Conservation (phyloP, 768 basidiomycete genomes). For the Boletus fagicola region DNA sequence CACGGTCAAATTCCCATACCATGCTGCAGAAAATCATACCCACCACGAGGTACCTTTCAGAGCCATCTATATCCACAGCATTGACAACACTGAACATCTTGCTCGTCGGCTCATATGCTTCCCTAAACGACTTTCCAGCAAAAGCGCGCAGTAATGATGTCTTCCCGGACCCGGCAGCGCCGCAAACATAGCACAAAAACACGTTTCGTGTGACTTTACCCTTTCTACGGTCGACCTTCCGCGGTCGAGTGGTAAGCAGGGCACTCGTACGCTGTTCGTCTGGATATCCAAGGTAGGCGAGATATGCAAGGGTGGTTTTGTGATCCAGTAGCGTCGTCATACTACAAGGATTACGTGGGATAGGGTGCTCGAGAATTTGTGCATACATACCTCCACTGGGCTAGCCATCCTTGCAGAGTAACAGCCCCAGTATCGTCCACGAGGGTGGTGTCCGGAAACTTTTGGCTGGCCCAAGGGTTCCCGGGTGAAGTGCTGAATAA, state of each 20-base stretch:
- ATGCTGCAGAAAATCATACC: constrained; percentile 46
- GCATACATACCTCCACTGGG: constrained; percentile 88
- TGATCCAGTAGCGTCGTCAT: constrained; percentile 98
- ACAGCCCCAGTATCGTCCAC: constrained; percentile 86
- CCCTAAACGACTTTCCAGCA: constrained; percentile 74
- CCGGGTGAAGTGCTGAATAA: constrained; percentile 94
- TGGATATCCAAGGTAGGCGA: constrained; percentile 93
- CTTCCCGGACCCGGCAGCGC: constrained; percentile 95
- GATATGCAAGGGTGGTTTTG: constrained; percentile 86
- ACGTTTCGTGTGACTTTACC: constrained; percentile 89
- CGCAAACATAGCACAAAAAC: constrained; percentile 90
- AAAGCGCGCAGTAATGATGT: constrained; percentile 84
- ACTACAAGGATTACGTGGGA: constrained; percentile 39
- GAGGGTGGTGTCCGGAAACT: constrained; percentile 87
- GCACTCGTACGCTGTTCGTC: constrained; percentile 77
- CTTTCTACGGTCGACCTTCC: constrained; percentile 81
- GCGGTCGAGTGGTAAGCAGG: constrained; percentile 78
- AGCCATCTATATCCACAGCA: constrained; percentile 89
- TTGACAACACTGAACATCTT: constrained; percentile 92
- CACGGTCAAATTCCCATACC: neutral
- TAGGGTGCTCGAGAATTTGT: constrained; percentile 3
- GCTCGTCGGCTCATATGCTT: constrained; percentile 83
- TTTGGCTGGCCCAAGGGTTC: constrained; percentile 92
- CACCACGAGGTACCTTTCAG: constrained; percentile 95
- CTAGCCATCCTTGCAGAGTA: constrained; percentile 96